These are phyloP conservation scores for Akebia trifoliata DNA, from an alignment of 164 flowering plant species.

Conservation along the genomic window DNA sequence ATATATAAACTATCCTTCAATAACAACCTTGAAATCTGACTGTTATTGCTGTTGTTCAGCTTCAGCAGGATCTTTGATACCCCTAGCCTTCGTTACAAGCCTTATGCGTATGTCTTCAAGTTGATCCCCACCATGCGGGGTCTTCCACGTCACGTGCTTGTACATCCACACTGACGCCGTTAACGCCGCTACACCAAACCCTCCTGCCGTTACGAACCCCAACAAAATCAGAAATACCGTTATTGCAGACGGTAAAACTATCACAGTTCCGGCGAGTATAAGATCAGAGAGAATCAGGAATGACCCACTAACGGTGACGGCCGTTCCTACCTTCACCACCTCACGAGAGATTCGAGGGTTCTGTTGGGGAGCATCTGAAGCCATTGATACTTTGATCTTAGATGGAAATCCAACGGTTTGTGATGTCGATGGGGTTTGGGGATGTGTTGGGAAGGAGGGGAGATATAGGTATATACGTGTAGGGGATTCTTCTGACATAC, in stretches of 20 bases:
- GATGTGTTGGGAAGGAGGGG: too few relatives aligned
- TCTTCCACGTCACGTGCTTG: constrained; percentile 14
- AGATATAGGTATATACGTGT: too few relatives aligned
- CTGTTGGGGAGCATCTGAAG: too few relatives aligned
- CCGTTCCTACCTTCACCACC: constrained; percentile 22
- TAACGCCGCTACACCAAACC: constrained; percentile 20
- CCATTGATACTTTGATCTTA: too few relatives aligned
- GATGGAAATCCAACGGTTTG: too few relatives aligned
- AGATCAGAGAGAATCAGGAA: constrained; percentile 23
- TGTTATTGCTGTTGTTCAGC: too few relatives aligned
- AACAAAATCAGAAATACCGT: constrained; percentile 13
- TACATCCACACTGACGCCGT: constrained; percentile 24
- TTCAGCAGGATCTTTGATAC: constrained; percentile 16
- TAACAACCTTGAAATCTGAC: too few relatives aligned
- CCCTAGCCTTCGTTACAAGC: constrained; percentile 17
- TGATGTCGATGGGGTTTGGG: too few relatives aligned
- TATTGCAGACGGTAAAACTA: constrained; percentile 25
- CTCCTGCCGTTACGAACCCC: constrained; percentile 25
- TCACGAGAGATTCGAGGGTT: constrained; percentile 5
- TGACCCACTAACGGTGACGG: constrained; percentile 19
- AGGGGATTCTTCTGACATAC: too few relatives aligned
- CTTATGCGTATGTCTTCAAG: constrained; percentile 7
- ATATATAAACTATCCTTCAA: too few relatives aligned
- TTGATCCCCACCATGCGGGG: constrained; percentile 20
- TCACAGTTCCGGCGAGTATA: constrained; percentile 21